Base-by-base conservation (phyloP, 2,329 filamentous ascomycete species). In the Aspergillus tamarii region DNA sequence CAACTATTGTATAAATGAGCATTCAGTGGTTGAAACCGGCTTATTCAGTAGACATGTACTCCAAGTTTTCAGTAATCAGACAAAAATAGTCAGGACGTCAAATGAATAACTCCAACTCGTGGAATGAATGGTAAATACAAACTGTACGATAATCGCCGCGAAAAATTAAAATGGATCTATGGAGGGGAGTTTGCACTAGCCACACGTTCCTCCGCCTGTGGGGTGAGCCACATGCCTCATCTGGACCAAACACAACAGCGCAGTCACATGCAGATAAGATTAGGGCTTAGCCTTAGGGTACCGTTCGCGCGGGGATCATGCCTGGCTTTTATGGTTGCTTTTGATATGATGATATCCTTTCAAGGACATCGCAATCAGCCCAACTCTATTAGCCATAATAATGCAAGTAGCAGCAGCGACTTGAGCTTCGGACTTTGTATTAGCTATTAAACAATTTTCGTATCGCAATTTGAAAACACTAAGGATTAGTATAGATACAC, bases 341-440 rank as follows among this genome's bases (percentile, higher is more conserved):
- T 16, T 26, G 11, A 48, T 26, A 26, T 26, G 23, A 26, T 26
- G 23, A 26, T 48, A 21, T 16, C 8, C 26, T 48, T n/a, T 28
- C 26, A 67, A 56, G 10, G 60, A 62, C 43, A 50, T 63, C 10
- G 68, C 50, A 50, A 72, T 66, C 23, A 70, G 58, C 2, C 65
- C 61, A 55, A 72, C 66, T 36, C 65, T 66, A 59, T 72, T 69
- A 2, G 64, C 63, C 43, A 71, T 70, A 9, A 71, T 46, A 58
- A 72, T 62, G 32, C 72, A 66, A 57, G 72, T 65, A 7, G 68
- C 69, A 30, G 69, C 69, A 11, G 64, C 52, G 23, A 60, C 61
- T 68, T 71, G 68, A 30, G 65, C n/a, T 69, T 72, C 34, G 30
- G 21, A 36, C 3, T 21, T 28, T 1, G 5, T 26, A 34, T 21